These are phyloP conservation scores for Russula olivacea DNA, from an alignment of 768 basidiomycete genomes.

Conservation along the genomic window DNA sequence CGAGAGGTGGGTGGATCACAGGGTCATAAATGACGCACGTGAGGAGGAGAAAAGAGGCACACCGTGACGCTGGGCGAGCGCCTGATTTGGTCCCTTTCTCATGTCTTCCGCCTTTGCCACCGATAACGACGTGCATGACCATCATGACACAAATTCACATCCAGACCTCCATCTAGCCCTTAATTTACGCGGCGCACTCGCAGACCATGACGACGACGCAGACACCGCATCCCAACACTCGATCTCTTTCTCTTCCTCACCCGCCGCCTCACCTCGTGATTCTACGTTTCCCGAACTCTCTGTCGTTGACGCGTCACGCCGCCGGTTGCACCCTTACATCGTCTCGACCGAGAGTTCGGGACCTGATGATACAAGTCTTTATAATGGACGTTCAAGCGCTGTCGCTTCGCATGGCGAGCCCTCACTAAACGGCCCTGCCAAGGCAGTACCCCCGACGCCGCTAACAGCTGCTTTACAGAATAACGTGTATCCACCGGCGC, in stretches of 20 bases:
- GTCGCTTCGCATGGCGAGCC: conserved; percentile 11
- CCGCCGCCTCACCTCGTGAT: conserved; percentile 48
- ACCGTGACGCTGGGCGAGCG: too few relatives aligned
- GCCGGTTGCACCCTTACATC: conserved; percentile 43
- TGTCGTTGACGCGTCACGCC: conserved; percentile 29
- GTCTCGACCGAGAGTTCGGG: conserved; percentile 22
- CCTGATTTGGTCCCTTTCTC: not conserved
- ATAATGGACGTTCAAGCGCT: conserved; percentile 14
- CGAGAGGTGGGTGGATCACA: not conserved
- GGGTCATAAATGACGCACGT: not conserved
- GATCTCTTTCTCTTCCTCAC: conserved; percentile 54
- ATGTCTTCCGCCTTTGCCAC: conserved; percentile 7
- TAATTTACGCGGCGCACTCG: conserved; percentile 25
- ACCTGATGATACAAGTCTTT: conserved; percentile 15
- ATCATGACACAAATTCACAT: not conserved
- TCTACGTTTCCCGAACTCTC: conserved; percentile 27
- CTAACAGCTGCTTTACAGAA: conserved; percentile 2
- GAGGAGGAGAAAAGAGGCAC: not conserved
- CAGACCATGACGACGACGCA: conserved; percentile 47
- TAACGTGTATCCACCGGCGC: conserved; percentile 55
- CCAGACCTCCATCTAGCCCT: conserved; percentile 6
- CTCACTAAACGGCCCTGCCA: conserved; percentile 4
- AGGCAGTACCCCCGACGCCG: conserved; percentile 14
- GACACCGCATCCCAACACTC: conserved; percentile 79
- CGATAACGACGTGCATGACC: conserved; percentile 19